A percentile compares a stretch with the other conserved stretches of the same genome.
These are phyloP conservation scores for Candida morakotiae DNA, from an alignment of 805 yeast species.

Conservation along the genomic window DNA sequence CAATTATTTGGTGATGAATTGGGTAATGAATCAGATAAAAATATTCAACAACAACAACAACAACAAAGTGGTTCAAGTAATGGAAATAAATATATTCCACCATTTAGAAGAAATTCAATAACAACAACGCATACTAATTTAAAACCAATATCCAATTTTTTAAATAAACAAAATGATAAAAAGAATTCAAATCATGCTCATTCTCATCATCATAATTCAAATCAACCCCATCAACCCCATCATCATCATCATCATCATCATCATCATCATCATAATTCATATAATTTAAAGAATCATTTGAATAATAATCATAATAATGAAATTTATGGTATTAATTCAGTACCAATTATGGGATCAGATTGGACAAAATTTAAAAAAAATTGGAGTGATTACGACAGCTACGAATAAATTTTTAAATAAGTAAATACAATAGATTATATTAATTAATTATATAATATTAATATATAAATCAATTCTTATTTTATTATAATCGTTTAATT, in stretches of 20 bases:
- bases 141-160: conserved; percentile 3
- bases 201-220: too few relatives aligned
- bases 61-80: conserved; percentile 1
- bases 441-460: background rate
- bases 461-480: too few relatives aligned
- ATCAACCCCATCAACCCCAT: too few relatives aligned
- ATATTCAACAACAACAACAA: too few relatives aligned
- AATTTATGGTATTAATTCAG: conserved; percentile 3
- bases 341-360: conserved; percentile 15
- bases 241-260: too few relatives aligned
- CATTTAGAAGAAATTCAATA: conserved; percentile 55
- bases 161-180: conserved; percentile 4
- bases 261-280: too few relatives aligned
- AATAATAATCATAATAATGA: background rate
- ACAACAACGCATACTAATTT: background rate
- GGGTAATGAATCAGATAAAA: conserved; percentile 9
- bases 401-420: background rate
- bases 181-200: too few relatives aligned
- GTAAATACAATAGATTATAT: too few relatives aligned
- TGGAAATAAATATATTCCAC: conserved; percentile 58
- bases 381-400: conserved; percentile 23
- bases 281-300: too few relatives aligned
- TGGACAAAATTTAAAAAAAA: conserved; percentile 22
- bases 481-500: too few relatives aligned
- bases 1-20: conserved; percentile 33